Base-by-base conservation (phyloP, 1,139 yeast species). In the Blastobotrys raffinosifermentans region DNA sequence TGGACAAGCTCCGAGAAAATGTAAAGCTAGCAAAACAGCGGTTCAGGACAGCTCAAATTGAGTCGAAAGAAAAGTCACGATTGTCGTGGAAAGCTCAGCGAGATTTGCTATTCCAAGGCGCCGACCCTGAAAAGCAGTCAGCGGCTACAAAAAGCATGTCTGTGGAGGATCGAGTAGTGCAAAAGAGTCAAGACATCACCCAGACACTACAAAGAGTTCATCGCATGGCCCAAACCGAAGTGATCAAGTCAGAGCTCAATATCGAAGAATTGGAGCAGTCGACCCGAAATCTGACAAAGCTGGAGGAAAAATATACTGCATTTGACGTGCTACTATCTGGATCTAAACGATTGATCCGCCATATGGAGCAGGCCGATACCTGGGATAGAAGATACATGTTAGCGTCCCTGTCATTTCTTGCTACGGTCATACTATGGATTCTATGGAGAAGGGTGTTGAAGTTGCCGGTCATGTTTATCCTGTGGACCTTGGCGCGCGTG, bases 361-460 rank as follows among this genome's bases (percentile, higher is more conserved):
- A 77, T 41, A 74, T 81, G 38, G 85, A 80, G 50, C 75, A 75
- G 50, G 83, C 84, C 35, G 86, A 82, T 50, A 66, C 69, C 39
- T 62, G 70, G 44, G 91, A 82, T 50, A 67, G 82, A 36, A 64
- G 72, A 34, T 63, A 75, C 39, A 80, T 81, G 52, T 74, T 77
- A 46, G 57, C 73, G 37, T 69, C 84, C 20, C 50, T 80, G 31
- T 76, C 75, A 14, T 77, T 81, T 46, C 68, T 81, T 40, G 62
- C 69, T 2, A 46, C 69, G 2, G 80, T 79, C 25, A 64, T 82
- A 45, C 53, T 62, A 2, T 80, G 84, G 81, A 75, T 81, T 15
- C 46, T 80, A 2, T 81, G 82, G 77, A 61, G 80, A 46, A 63
- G 89, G 39, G 64, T 81, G 2, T 59, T 81, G 29, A 66, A 70